These are phyloP conservation scores for Aciculosporium take DNA, from an alignment of 2,329 filamentous ascomycete genomes.

Conservation along the genomic window DNA sequence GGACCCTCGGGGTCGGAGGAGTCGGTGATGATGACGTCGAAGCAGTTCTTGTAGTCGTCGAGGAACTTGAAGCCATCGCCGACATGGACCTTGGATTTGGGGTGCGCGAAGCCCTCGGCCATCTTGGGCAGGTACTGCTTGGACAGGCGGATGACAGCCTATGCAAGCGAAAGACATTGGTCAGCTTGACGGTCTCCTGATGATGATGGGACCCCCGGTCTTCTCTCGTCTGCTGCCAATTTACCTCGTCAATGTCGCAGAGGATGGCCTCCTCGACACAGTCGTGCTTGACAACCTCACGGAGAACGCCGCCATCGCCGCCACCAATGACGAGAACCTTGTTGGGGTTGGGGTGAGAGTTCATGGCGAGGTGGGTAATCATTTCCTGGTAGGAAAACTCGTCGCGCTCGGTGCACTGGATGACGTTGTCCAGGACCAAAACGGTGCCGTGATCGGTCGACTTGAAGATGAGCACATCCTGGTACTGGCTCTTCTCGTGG, in stretches of 20 bases:
- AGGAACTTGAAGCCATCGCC: conserved; percentile 99
- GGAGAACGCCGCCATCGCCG: conserved; percentile 91
- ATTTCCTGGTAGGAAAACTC: conserved; percentile 99
- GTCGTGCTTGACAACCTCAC: conserved; percentile 98
- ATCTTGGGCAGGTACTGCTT: conserved; percentile 96
- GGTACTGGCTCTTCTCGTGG: conserved; percentile 98
- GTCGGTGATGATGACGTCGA: conserved; percentile 99
- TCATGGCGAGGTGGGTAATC: conserved; percentile 98
- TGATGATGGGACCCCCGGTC: not conserved
- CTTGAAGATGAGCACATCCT: conserved; percentile 98
- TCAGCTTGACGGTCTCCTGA: not conserved
- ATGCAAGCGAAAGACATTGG: not conserved
- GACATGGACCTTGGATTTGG: conserved; percentile 82
- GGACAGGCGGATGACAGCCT: conserved; percentile 93
- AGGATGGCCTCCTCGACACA: conserved; percentile 90
- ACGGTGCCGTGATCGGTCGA: conserved; percentile 94
- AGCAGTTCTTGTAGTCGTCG: conserved; percentile 87
- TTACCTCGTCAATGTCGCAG: conserved; percentile 92
- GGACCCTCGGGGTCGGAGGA: conserved; percentile 95
- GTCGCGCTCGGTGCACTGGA: conserved; percentile 95
- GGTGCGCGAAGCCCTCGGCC: conserved; percentile 85
- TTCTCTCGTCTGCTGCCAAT: not conserved
- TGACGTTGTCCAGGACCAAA: conserved; percentile 94
- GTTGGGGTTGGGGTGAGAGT: conserved; percentile 96
- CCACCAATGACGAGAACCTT: conserved; percentile 97